These are phyloP conservation scores for Stenogyne calaminthoides DNA, from an alignment of 305 asterid species.

Conservation along the genomic window DNA sequence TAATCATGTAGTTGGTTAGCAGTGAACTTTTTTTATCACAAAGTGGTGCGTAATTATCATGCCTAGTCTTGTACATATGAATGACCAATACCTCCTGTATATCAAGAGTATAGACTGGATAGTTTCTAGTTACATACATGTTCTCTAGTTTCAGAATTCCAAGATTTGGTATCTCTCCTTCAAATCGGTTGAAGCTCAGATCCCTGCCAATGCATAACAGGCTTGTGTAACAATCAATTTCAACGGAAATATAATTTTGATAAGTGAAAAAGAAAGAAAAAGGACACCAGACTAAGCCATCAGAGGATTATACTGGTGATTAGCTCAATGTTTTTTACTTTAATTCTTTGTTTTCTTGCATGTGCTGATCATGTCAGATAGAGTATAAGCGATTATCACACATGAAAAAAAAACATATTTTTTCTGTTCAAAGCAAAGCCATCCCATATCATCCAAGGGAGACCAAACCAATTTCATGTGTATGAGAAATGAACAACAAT, in stretches of 20 bases:
- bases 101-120: too few relatives aligned
- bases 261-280: neutral
- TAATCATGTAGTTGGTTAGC: too few relatives aligned
- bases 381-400: neutral
- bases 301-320: neutral
- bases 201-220: constrained; percentile 45
- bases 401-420: too few relatives aligned
- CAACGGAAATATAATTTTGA: neutral
- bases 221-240: constrained; percentile 1
- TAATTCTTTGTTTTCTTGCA: neutral
- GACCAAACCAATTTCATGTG: too few relatives aligned
- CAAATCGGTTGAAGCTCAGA: constrained; percentile 68
- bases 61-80: too few relatives aligned
- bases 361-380: neutral
- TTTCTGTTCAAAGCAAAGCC: too few relatives aligned
- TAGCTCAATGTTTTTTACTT: too few relatives aligned
- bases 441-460: too few relatives aligned
- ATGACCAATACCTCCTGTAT: neutral
- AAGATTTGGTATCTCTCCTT: constrained; percentile 47
- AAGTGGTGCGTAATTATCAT: too few relatives aligned
- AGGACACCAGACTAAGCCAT: neutral
- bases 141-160: constrained; percentile 16
- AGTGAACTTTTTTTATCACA: too few relatives aligned
- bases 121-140: constrained; percentile 45
- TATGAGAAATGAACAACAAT: too few relatives aligned